Base-by-base conservation (phyloP, 2,329 filamentous ascomycete species). In the Fusarium verticillioides region DNA sequence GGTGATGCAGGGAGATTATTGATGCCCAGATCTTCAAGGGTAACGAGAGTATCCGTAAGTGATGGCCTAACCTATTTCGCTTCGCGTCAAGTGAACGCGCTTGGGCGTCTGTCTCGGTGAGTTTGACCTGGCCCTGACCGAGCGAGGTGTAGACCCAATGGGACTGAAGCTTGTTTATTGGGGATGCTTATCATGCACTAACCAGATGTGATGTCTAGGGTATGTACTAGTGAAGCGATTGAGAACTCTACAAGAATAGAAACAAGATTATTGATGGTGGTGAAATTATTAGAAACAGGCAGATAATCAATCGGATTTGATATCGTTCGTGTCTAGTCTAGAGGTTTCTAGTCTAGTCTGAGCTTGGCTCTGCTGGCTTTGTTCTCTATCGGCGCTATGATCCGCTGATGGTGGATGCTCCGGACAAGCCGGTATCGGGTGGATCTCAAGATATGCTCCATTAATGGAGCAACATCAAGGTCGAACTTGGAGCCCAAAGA, bases 341-440 rank as follows among this genome's bases (percentile, higher is more conserved):
- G 68, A 72, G 63, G 58, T 58, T 60, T 56, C 70, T 73, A 73
- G 61, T 21, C 60, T 71, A 60, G 58, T 34, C 60, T 18, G 13
- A 68, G 56, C 67, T 72, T 74, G 69, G 66, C 54, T 67, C 44
- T 47, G 21, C 26, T 74, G 69, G 66, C 54, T 66, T 50, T 30
- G n/a, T 26, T 60, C 26, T 65, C 66, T 60, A 74, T 70, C 53
- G 26, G 34, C 50, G 71, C 67, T 69, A 69, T 63, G 72, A 60
- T 66, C 68, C 43, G 50, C 37, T 49, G 39, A 26, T 34, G 58
- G 68, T 54, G 69, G 69, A 60, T 63, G 71, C 57, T 56, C 54
- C 70, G 67, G 72, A 16, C 54, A 66, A 60, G 43, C 71, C 71
- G 71, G 71, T 46, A 42, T 49, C 71, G 59, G 59, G 61, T 72